These are phyloP conservation scores for Suillus luteus DNA, from an alignment of 768 basidiomycete species.

Conservation along the genomic window DNA sequence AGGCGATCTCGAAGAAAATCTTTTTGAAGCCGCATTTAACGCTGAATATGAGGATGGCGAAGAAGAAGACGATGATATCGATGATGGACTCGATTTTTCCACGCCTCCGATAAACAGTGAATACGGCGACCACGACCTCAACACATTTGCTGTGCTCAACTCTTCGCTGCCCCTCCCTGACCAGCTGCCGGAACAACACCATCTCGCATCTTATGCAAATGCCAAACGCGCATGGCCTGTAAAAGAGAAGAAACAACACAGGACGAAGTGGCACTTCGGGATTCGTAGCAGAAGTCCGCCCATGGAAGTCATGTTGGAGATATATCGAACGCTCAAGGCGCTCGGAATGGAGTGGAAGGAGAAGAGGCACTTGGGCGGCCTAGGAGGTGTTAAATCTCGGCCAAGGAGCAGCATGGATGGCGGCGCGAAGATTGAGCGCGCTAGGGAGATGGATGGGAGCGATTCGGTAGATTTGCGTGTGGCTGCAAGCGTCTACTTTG, in stretches of 20 bases:
- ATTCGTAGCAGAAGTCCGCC: slow-evolving; percentile 93
- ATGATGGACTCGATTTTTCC: slow-evolving; percentile 52
- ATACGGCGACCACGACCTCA: slow-evolving; percentile 44
- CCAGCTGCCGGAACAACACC: slow-evolving; percentile 62
- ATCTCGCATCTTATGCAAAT: slow-evolving; percentile 67
- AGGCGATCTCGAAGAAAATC: slow-evolving; percentile 69
- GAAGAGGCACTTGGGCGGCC: slow-evolving; percentile 76
- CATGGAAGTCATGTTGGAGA: slow-evolving; percentile 99
- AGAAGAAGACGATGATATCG: slow-evolving; percentile 54
- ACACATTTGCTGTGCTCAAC: slow-evolving; percentile 86
- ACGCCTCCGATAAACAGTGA: slow-evolving; percentile 40
- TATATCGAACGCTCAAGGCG: slow-evolving; percentile 87
- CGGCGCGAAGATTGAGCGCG: slow-evolving; percentile 59
- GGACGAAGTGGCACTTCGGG: slow-evolving; percentile 97
- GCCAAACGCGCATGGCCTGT: slow-evolving; percentile 45
- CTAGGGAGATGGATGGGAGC: slow-evolving; percentile 58
- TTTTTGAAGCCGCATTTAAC: slow-evolving; percentile 76
- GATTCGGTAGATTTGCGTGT: slow-evolving; percentile 64
- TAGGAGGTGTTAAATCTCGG: slow-evolving; percentile 53
- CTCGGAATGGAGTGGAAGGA: slow-evolving; percentile 98
- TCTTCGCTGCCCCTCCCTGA: slow-evolving; percentile 81
- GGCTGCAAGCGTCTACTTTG: slow-evolving; percentile 83
- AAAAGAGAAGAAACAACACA: slow-evolving; percentile 71
- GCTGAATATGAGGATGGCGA: slow-evolving; percentile 36
- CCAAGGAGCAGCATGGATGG: slow-evolving; percentile 35